These are phyloP conservation scores for Colletotrichum phormii DNA, from an alignment of 2,329 filamentous ascomycete species.

Conservation along the genomic window DNA sequence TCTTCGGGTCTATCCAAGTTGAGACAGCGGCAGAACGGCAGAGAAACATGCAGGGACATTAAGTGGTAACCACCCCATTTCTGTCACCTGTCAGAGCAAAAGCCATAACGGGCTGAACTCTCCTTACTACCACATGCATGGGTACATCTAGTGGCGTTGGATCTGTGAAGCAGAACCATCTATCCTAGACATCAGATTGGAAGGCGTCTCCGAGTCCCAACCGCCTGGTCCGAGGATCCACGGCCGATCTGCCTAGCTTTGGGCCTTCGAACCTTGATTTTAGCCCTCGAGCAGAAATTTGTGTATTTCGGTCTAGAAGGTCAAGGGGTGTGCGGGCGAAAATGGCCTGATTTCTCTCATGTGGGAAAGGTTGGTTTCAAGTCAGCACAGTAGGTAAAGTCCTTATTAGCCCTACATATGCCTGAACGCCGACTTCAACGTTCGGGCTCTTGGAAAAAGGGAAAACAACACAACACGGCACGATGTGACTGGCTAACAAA, in stretches of 20 bases:
- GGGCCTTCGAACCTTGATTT: neutral
- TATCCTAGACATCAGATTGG: neutral
- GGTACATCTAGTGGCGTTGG: too few species aligned
- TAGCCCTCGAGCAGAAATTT: neutral
- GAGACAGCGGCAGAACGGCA: neutral
- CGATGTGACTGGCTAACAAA: neutral
- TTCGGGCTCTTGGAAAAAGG: neutral
- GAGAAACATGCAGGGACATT: neutral
- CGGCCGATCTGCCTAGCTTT: neutral
- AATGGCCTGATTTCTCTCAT: neutral
- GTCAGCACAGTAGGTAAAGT: neutral
- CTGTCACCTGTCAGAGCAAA: neutral
- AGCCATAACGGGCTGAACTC: neutral
- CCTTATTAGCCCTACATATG: neutral
- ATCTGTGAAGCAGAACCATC: too few species aligned
- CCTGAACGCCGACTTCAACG: neutral
- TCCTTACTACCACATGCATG: neutral
- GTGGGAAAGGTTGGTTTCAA: neutral
- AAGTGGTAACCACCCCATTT: neutral
- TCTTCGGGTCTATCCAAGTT: neutral
- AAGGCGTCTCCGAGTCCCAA: neutral
- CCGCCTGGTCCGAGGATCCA: neutral
- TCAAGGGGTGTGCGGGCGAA: neutral
- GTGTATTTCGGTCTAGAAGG: neutral
- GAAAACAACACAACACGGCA: neutral